Evolutionary conservation across 2,329 filamentous ascomycete genomes (phyloP).

Genomic region (Pleomassaria siparia): DNA sequence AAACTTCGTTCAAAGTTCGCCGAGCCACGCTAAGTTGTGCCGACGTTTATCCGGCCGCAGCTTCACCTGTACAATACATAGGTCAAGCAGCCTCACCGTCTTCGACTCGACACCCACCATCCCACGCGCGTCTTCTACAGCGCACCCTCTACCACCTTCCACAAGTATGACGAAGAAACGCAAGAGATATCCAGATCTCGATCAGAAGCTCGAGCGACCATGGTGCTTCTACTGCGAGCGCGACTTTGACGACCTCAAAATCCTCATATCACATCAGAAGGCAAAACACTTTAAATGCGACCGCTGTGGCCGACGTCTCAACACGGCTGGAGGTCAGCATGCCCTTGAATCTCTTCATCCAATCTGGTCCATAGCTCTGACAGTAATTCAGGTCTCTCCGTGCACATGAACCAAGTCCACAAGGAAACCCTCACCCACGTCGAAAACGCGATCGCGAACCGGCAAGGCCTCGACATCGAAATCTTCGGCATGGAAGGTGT

Average conservation of each 20-base stretch:
- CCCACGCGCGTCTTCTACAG: too few relatives aligned
- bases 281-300: slow-evolving; percentile 99
- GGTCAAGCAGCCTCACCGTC: slow-evolving; percentile 1
- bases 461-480: slow-evolving; percentile 84
- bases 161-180: slow-evolving; percentile 68
- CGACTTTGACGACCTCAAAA: slow-evolving; percentile 96
- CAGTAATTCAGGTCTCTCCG: slow-evolving; percentile 70
- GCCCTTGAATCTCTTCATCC: not conserved
- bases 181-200: slow-evolving; percentile 79
- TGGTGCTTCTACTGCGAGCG: slow-evolving; percentile 99
- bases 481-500: slow-evolving; percentile 99
- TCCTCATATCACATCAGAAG: slow-evolving; percentile 95
- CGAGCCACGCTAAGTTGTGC: not conserved
- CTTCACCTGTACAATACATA: not conserved
- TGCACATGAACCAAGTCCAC: slow-evolving; percentile 98
- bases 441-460: slow-evolving; percentile 88
- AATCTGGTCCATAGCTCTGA: slow-evolving; percentile 10
- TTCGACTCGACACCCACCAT: too few relatives aligned
- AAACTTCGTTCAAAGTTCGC: not conserved
- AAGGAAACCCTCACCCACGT: slow-evolving; percentile 87
- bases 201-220: slow-evolving; percentile 82
- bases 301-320: slow-evolving; percentile 80
- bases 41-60: not conserved
- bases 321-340: slow-evolving; percentile 84
- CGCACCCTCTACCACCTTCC: not conserved